Conservation (phyloP, 164 flowering plant species). For the Magnolia officinalis region DNA sequence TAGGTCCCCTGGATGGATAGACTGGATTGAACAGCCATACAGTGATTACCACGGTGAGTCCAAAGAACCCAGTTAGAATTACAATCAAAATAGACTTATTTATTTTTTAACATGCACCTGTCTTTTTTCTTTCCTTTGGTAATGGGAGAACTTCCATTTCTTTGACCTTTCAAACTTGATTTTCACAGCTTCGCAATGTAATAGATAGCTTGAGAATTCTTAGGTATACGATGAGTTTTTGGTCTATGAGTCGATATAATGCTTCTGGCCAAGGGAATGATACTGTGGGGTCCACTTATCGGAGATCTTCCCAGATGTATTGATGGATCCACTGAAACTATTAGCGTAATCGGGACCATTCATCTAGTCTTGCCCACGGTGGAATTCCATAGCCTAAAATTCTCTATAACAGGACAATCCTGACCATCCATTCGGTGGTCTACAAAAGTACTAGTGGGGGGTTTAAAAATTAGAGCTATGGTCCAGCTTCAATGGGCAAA, state of each 20-base stretch:
- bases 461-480: background rate
- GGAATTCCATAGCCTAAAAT: background rate
- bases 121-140: background rate
- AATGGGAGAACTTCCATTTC: background rate
- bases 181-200: background rate
- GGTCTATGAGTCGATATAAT: background rate
- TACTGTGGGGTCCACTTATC: no score
- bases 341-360: no score
- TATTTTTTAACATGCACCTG: background rate
- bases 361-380: background rate
- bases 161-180: background rate
- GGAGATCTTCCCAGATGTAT: no score
- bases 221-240: background rate
- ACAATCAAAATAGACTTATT: no score
- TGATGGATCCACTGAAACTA: no score
- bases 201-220: background rate
- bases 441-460: background rate
- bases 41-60: background rate
- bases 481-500: background rate
- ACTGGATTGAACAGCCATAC: background rate
- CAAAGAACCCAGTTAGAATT: background rate
- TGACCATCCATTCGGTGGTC: background rate
- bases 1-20: background rate
- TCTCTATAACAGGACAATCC: background rate
- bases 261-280: no score